Conservation (phyloP, 768 basidiomycete genomes). For the Dioszegia aurantiaca region DNA sequence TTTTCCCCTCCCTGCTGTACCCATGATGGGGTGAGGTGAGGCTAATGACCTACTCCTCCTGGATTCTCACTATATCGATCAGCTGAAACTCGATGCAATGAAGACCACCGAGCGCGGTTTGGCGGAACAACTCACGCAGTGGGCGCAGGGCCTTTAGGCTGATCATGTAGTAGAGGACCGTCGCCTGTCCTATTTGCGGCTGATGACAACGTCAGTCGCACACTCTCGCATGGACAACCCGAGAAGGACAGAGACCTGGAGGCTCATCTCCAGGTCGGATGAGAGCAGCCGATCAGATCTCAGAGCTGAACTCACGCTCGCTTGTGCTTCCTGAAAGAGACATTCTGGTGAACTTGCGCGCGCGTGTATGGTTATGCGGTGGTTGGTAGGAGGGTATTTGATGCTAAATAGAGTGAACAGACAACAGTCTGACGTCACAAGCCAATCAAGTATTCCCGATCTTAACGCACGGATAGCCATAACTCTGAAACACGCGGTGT, state of each 20-base stretch:
- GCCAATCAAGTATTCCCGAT: too few relatives aligned
- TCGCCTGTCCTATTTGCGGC: slow-evolving; percentile 43
- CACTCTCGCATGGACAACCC: background rate
- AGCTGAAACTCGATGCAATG: background rate
- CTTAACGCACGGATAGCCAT: too few relatives aligned
- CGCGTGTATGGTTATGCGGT: background rate
- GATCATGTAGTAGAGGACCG: slow-evolving; percentile 32
- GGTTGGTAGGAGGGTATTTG: background rate
- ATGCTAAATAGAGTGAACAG: too few relatives aligned
- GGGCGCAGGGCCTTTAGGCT: slow-evolving; percentile 38
- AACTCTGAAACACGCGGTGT: background rate
- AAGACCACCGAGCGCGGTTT: background rate
- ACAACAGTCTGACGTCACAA: background rate
- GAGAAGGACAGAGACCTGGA: too few relatives aligned
- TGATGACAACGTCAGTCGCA: slow-evolving; percentile 13
- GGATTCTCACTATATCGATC: slow-evolving; percentile 45
- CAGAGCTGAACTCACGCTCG: slow-evolving; percentile 21
- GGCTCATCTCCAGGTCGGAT: background rate
- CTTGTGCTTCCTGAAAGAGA: slow-evolving; percentile 41
- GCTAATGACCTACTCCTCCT: slow-evolving; percentile 41
- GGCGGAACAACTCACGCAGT: slow-evolving; percentile 29
- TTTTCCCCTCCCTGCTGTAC: too few relatives aligned
- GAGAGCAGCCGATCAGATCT: background rate
- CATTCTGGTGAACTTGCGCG: slow-evolving; percentile 18
- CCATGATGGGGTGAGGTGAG: too few relatives aligned